Conservation (phyloP, 768 basidiomycete genomes). For the Porpolomopsis calyptriformis region DNA sequence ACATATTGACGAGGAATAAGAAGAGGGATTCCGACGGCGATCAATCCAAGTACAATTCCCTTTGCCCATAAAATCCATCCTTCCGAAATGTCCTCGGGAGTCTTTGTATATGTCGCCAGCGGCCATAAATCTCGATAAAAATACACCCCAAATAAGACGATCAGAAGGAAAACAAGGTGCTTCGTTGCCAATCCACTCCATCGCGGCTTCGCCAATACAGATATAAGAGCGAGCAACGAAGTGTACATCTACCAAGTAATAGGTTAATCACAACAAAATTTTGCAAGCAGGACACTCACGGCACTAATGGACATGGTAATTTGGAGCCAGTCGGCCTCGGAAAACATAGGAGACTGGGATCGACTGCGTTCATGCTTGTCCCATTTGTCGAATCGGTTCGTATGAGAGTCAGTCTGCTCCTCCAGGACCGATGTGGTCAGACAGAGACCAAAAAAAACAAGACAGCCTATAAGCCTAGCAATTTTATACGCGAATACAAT, state of each 20-base stretch:
- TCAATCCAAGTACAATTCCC: slow-evolving; percentile 33
- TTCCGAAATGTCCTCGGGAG: slow-evolving; percentile 39
- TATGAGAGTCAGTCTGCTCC: too few species aligned
- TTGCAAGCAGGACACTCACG: too few species aligned
- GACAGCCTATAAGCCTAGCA: too few species aligned
- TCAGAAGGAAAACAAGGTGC: slow-evolving; percentile 39
- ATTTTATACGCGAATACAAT: too few species aligned
- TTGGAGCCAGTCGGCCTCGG: too few species aligned
- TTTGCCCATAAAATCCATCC: slow-evolving; percentile 44
- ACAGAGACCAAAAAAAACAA: too few species aligned
- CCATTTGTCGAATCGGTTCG: too few species aligned
- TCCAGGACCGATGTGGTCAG: too few species aligned
- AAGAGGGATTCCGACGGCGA: slow-evolving; percentile 41
- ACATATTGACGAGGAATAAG: slow-evolving; percentile 46
- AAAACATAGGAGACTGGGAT: too few species aligned
- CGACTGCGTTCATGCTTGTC: too few species aligned
- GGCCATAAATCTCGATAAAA: slow-evolving; percentile 54
- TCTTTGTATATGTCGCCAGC: slow-evolving; percentile 40
- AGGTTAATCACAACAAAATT: too few species aligned
- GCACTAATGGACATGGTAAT: too few species aligned
- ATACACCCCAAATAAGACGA: slow-evolving; percentile 39
- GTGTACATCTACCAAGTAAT: slow-evolving; percentile 29
- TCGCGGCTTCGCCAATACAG: slow-evolving; percentile 27
- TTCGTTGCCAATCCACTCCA: slow-evolving; percentile 25
- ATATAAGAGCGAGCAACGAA: slow-evolving; percentile 32